Conservation (phyloP, 805 yeast species). For the Saccharomycopsis amapae region DNA sequence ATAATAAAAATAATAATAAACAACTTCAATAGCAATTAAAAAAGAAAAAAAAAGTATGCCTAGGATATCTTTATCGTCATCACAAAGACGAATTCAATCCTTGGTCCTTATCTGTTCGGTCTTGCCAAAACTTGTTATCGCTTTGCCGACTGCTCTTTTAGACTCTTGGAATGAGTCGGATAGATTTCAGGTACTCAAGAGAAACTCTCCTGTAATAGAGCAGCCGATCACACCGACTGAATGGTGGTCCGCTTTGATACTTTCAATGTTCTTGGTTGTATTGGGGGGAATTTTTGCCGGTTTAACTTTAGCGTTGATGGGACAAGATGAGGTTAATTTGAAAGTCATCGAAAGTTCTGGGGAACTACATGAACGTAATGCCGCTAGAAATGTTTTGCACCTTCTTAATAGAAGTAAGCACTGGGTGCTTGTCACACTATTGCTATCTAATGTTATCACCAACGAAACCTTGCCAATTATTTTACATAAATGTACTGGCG, state of each 20-base stretch:
- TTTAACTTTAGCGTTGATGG: conserved; percentile 92
- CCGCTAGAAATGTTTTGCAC: conserved; percentile 64
- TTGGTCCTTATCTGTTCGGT: no score
- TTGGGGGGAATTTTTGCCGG: conserved; percentile 92
- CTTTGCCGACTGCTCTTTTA: no score
- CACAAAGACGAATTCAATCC: no score
- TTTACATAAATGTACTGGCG: conserved; percentile 86
- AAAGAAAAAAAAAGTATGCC: no score
- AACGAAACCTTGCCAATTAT: conserved; percentile 94
- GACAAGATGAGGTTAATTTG: conserved; percentile 92
- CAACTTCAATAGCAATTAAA: no score
- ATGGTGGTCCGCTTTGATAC: conserved; percentile 41
- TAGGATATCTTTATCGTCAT: no score
- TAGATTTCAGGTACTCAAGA: no score
- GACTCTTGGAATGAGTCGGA: no score
- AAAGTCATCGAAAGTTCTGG: conserved; percentile 90
- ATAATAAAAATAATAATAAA: no score
- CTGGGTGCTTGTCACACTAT: conserved; percentile 88
- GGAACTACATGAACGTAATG: conserved; percentile 54
- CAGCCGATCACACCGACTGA: conserved; percentile 23
- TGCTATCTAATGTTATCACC: conserved; percentile 82
- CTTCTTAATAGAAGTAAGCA: conserved; percentile 83
- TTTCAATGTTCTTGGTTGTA: conserved; percentile 56
- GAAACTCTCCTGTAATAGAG: no score
- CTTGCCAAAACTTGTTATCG: no score